Conservation (phyloP, 805 yeast genomes). For the Candida xyloterini region DNA sequence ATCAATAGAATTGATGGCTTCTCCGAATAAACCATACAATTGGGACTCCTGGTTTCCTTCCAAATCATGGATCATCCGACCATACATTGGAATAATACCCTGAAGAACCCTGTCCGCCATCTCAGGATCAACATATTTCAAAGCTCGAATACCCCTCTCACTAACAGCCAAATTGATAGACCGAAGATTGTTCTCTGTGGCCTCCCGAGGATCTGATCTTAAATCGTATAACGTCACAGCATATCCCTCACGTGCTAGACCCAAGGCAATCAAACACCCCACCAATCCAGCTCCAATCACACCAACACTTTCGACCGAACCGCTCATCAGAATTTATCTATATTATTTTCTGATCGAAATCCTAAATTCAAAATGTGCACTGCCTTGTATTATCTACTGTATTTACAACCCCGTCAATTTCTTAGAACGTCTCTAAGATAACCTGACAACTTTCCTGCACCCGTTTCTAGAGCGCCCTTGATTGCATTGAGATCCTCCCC, state of each 20-base stretch:
- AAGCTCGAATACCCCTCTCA: slow-evolving; percentile 73
- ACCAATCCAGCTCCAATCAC: slow-evolving; percentile 90
- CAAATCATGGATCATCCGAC: slow-evolving; percentile 81
- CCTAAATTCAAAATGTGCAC: slow-evolving; percentile 1
- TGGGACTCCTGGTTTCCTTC: slow-evolving; percentile 66
- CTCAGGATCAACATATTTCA: slow-evolving; percentile 56
- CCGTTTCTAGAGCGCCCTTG: slow-evolving; percentile 89
- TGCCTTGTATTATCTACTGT: slow-evolving; percentile 6
- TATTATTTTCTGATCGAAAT: slow-evolving; percentile 2
- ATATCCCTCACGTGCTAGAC: slow-evolving; percentile 69
- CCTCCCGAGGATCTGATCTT: slow-evolving; percentile 61
- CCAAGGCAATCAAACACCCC: slow-evolving; percentile 82
- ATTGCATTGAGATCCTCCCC: slow-evolving; percentile 85
- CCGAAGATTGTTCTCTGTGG: slow-evolving; percentile 37
- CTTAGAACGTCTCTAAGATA: slow-evolving; percentile 83
- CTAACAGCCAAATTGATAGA: slow-evolving; percentile 90
- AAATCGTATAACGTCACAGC: slow-evolving; percentile 69
- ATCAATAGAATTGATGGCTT: slow-evolving; percentile 81
- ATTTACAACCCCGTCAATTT: slow-evolving; percentile 17
- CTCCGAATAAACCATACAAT: slow-evolving; percentile 76
- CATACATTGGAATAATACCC: slow-evolving; percentile 78
- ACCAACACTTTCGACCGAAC: slow-evolving; percentile 39
- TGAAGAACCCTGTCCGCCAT: slow-evolving; percentile 55
- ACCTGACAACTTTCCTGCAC: slow-evolving; percentile 85
- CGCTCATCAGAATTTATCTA: background rate